Conservation (phyloP, 225 moss, liverwort and hornwort genomes). For the Lunularia cruciata region DNA sequence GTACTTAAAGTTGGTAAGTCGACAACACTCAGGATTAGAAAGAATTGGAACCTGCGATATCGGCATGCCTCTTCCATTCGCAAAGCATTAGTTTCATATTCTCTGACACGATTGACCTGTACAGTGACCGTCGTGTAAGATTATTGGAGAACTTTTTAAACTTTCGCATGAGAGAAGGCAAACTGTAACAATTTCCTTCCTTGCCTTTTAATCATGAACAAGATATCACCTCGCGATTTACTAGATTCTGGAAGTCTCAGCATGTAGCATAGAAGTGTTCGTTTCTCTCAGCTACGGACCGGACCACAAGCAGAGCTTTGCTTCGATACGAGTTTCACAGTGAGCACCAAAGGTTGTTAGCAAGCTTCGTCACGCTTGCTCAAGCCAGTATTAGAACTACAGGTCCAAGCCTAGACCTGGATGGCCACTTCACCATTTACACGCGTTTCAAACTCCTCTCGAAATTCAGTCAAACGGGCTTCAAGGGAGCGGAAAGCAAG, state of each 20-base stretch:
- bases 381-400: background rate
- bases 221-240: too few relatives aligned
- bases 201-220: too few relatives aligned
- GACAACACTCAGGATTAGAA: background rate
- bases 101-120: constrained; percentile 62
- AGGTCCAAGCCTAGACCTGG: constrained; percentile 52
- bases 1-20: too few relatives aligned
- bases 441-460: constrained; percentile 73
- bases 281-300: too few relatives aligned
- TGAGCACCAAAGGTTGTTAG: too few relatives aligned
- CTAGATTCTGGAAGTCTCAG: too few relatives aligned
- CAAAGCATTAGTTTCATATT: constrained; percentile 58
- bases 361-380: background rate
- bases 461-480: constrained; percentile 56
- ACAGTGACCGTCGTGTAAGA: background rate
- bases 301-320: too few relatives aligned
- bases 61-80: constrained; percentile 70
- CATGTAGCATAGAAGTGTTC: too few relatives aligned
- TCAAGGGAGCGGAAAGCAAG: constrained; percentile 60
- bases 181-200: too few relatives aligned
- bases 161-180: too few relatives aligned
- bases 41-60: constrained; percentile 52
- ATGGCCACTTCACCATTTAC: constrained; percentile 74
- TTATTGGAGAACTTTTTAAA: too few relatives aligned
- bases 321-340: too few relatives aligned